Evolutionary conservation across 1,139 yeast species (phyloP), one percentile per base, ranked within the genome.

Genomic region (Kluyveromyces sp.): DNA sequence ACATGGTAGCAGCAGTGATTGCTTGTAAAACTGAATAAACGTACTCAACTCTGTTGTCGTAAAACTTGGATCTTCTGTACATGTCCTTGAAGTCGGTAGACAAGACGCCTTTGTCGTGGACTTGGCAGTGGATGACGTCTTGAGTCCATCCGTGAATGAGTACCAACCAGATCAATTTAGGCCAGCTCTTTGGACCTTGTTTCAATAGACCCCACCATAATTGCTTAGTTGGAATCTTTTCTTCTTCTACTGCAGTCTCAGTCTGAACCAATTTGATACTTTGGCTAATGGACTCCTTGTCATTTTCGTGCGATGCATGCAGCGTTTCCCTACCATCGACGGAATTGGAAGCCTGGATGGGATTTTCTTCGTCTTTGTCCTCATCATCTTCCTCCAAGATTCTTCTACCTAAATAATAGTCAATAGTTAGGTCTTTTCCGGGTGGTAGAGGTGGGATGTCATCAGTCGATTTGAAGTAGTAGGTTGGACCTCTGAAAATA

Each of bases 1-100:
- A 81, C 81, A 82, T 82, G 49, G 88, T 82, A 56, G 81, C 75
- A 18, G 94, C 89, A 43, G 89, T 82, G 49, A 83, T 66, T 42
- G 78, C 82, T 65, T 83, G 94, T 47, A 81, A 68, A 53, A 82
- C 69, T 3, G 92, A 78, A 64, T 77, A 83, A 54, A 83, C 66
- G 63, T 73, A 81, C 65, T 83, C 94, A 48, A 80, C 69, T 65
- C 78, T 78, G 73, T 78, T 79, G 61, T 81, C 86, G 64, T 82
- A 83, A 59, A 74, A 77, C 63, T 77, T 78, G 50, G 88, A 77
- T 44, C 70, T 67, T 19, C 70, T 53, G 61, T 81, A 86, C 71
- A 80, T 67, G 31, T 60, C 65, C 42, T 67, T 63, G 42, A 80
- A 65, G 52, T 74, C 69, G 35, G 65, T 66, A 22, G 62, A 53